Evolutionary conservation across 2,329 filamentous ascomycete genomes (phyloP), one percentile per base, ranked within the genome.

Genomic region (Ophiocordyceps sinensis): DNA sequence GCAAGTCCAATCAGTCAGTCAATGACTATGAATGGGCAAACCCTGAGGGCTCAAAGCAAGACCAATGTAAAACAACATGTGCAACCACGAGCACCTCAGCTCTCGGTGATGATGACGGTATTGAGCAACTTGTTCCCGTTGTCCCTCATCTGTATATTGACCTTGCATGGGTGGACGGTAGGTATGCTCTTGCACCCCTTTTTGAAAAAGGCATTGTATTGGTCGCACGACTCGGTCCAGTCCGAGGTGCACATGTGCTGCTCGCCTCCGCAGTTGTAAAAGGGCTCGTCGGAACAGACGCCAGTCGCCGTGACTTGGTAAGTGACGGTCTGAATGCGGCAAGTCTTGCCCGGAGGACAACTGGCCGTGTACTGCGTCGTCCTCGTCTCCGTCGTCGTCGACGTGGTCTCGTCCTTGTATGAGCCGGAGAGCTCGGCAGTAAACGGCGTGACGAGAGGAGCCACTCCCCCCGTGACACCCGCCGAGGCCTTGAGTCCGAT

Each of bases 181-280:
- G 19, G 19, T 19, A 19, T 19, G 19, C 19, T 4, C 19, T 19
- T 19, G 19, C 19, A 19, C 19, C 4, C 4, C 19, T 19, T 19
- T 4, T 19, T 19, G 19, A 19, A 19, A 19, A 19, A 19, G 19
- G 19, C 19, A 19, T 19, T 19, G 19, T 19, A 19, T 19, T 19
- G 19, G 19, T 19, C 19, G 19, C 19, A 19, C 19, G 19, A 19
- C 19, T 19, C 19, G 3, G 19, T 19, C 4, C 19, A 3, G 19
- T 19, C 19, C 19, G 19, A 19, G 19, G 19, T 19, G 4, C 19
- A 19, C 19, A 19, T 19, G 19, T 19, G 19, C 57, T 26, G 57
- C 58, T 30, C 14, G 29, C 11, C 29, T 30, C 29, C 29, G 5
- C 29, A 30, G 5, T 14, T 30, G 11, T 11, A 11, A 30, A 30